Conservation (phyloP, 176 grass and related monocot genomes). For the Oryza longistaminata region DNA sequence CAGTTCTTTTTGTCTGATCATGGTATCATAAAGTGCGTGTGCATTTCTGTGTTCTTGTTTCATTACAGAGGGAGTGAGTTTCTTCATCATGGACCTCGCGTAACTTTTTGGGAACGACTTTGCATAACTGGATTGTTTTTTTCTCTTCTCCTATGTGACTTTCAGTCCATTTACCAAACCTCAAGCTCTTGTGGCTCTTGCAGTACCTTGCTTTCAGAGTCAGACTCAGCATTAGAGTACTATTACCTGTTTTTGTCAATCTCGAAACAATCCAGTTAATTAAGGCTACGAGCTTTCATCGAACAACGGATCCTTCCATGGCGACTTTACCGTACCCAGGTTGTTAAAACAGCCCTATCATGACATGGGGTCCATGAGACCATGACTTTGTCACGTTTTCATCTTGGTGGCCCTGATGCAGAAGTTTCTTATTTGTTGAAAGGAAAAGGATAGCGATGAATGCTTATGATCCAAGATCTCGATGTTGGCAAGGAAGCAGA, state of each 20-base stretch:
- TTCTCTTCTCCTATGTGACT: background rate
- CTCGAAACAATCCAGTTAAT: background rate
- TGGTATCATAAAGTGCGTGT: background rate
- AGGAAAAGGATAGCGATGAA: background rate
- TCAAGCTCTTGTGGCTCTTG: background rate
- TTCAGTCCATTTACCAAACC: background rate
- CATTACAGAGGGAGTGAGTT: background rate
- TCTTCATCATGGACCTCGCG: background rate
- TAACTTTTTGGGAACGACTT: background rate
- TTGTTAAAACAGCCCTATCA: constrained; percentile 11
- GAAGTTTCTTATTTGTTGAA: background rate
- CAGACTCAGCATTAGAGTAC: background rate
- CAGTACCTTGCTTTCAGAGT: background rate
- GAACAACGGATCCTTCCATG: too few relatives aligned
- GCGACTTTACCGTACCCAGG: background rate
- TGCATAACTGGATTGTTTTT: background rate
- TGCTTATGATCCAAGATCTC: constrained; percentile 16
- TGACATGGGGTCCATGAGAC: background rate
- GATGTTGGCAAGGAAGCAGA: constrained; percentile 10
- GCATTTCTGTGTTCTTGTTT: background rate
- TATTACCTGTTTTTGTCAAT: background rate
- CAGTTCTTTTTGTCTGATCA: background rate
- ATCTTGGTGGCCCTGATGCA: background rate
- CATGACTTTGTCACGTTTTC: background rate
- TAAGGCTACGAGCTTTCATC: too few relatives aligned